Conservation (phyloP, 495 filamentous ascomycete genomes). For the Aspergillus olivimuriae region DNA sequence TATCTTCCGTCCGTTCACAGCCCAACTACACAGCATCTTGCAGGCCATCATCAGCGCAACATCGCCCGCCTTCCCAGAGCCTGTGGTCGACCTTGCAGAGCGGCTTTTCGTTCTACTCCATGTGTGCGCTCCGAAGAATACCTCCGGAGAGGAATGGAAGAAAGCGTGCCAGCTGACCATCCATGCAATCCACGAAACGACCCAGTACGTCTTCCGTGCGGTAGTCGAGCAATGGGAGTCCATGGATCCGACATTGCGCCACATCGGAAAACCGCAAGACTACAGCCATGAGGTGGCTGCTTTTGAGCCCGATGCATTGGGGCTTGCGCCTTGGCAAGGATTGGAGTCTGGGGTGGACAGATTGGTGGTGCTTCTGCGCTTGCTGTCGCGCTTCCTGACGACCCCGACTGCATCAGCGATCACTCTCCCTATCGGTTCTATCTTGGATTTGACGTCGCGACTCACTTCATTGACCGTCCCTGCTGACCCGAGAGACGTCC, state of each 20-base stretch:
- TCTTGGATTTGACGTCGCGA: slow-evolving; percentile 60
- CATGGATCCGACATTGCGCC: slow-evolving; percentile 26
- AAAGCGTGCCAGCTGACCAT: slow-evolving; percentile 54
- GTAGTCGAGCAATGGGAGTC: slow-evolving; percentile 75
- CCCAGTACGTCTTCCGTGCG: slow-evolving; percentile 68
- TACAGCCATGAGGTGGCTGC: slow-evolving; percentile 35
- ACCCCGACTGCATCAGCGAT: slow-evolving; percentile 54
- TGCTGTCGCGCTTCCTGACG: slow-evolving; percentile 50
- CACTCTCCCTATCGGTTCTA: slow-evolving; percentile 53
- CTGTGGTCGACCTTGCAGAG: slow-evolving; percentile 47
- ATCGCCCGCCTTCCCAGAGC: slow-evolving; percentile 32
- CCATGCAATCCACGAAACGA: slow-evolving; percentile 55
- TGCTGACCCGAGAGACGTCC: slow-evolving; percentile 30
- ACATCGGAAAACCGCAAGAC: slow-evolving; percentile 18
- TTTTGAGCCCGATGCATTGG: slow-evolving; percentile 34
- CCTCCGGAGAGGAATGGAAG: slow-evolving; percentile 65
- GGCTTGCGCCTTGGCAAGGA: slow-evolving; percentile 63
- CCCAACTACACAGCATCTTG: slow-evolving; percentile 57
- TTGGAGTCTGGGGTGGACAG: slow-evolving; percentile 64
- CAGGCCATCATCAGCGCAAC: slow-evolving; percentile 37
- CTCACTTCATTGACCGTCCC: slow-evolving; percentile 62
- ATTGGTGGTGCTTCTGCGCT: slow-evolving; percentile 51
- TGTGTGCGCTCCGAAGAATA: slow-evolving; percentile 69
- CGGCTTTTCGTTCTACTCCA: slow-evolving; percentile 62
- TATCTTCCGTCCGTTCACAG: slow-evolving; percentile 65